Percentiles rank a stretch among this genome's conserved stretches.
Conservation (phyloP, 83 land plant species). For the Thuja plicata region DNA sequence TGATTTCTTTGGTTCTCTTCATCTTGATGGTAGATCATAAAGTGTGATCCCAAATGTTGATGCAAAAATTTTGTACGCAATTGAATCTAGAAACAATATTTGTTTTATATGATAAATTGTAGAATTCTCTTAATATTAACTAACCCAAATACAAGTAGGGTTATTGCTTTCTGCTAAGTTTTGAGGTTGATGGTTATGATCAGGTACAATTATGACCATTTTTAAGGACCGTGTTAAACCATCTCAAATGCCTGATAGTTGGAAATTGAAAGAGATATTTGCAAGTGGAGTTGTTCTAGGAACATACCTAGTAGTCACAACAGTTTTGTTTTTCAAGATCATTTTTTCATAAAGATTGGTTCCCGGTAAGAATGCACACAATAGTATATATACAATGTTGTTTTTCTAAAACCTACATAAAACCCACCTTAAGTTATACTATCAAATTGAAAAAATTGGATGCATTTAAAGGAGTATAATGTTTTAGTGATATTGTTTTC, state of each 20-base stretch:
- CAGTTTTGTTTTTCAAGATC: conserved; percentile 61
- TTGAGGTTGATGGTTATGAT: background rate
- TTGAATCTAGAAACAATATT: too few relatives aligned
- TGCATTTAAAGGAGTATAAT: background rate
- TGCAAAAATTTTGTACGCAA: too few relatives aligned
- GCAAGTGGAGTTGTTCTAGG: conserved; percentile 64
- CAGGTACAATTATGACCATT: conserved; percentile 78
- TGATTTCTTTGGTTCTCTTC: too few relatives aligned
- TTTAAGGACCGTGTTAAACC: conserved; percentile 77
- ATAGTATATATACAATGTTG: background rate
- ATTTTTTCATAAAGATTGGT: conserved; percentile 35
- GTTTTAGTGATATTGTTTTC: background rate
- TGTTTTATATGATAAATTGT: too few relatives aligned
- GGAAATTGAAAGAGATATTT: conserved; percentile 69
- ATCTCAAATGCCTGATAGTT: conserved; percentile 60
- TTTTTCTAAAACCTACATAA: too few relatives aligned
- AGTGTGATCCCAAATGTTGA: too few relatives aligned
- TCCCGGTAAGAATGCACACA: conserved; percentile 30
- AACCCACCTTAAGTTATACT: too few relatives aligned
- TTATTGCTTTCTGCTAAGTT: background rate
- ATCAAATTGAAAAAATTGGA: background rate
- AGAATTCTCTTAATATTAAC: background rate
- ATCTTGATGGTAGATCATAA: too few relatives aligned
- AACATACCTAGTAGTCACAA: conserved; percentile 55
- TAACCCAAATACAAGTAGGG: background rate